Conservation (phyloP, 2,329 filamentous ascomycete species). For the Cladophialophora carrionii region DNA sequence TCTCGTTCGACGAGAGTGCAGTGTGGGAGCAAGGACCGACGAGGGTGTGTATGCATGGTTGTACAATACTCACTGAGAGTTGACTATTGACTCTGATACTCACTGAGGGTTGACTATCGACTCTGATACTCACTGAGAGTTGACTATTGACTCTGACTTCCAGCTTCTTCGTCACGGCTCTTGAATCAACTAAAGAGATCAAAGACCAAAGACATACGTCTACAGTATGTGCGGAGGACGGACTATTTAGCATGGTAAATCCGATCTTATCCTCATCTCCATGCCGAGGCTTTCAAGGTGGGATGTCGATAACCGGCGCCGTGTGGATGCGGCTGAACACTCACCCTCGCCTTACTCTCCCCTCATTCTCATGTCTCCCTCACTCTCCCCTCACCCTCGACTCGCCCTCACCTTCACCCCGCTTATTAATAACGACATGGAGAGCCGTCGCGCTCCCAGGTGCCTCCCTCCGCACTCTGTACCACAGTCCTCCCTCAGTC, state of each 20-base stretch:
- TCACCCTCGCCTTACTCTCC: no score
- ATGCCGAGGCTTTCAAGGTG: conserved; percentile 1
- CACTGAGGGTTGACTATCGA: neutral
- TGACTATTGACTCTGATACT: no score
- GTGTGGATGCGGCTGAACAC: neutral
- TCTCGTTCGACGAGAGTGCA: neutral
- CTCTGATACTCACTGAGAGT: neutral
- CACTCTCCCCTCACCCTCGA: no score
- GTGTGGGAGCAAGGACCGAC: neutral
- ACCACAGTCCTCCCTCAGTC: no score
- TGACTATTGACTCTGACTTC: no score
- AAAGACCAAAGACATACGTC: no score
- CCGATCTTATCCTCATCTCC: neutral
- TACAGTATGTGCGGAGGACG: no score
- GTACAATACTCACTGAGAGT: neutral
- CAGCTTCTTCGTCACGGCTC: no score
- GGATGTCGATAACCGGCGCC: neutral
- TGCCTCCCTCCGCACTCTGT: neutral
- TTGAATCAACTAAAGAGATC: neutral
- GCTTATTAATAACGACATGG: neutral
- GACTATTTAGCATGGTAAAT: no score
- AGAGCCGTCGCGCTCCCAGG: neutral
- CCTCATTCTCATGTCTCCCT: no score
- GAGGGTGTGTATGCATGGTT: neutral
- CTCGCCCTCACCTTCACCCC: neutral